A percentile compares a stretch with the other conserved stretches of the same genome.
Conservation (phyloP, 2,329 filamentous ascomycete species). For the Beauveria bassiana region DNA sequence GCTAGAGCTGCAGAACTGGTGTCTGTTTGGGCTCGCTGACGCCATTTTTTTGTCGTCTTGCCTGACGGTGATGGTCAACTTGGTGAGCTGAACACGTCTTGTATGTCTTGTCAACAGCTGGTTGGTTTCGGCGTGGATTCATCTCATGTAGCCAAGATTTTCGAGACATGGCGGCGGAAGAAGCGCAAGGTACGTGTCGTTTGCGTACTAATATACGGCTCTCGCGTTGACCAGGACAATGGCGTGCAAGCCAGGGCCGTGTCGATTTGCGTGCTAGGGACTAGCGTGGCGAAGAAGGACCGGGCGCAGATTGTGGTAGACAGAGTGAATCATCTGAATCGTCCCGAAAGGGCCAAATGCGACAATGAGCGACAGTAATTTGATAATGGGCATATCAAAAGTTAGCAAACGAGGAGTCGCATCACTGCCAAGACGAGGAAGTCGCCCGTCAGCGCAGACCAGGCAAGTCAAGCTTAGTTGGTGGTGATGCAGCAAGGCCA, state of each 20-base stretch:
- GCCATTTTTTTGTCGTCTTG: background rate
- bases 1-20: background rate
- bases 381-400: background rate
- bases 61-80: background rate
- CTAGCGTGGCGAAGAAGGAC: background rate
- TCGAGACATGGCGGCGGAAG: background rate
- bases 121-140: background rate
- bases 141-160: background rate
- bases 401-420: background rate
- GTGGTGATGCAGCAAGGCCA: background rate
- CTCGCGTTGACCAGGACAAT: background rate
- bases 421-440: background rate
- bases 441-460: conserved; percentile 8
- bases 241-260: background rate
- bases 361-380: background rate
- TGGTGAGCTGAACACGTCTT: background rate
- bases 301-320: background rate
- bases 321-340: too few relatives aligned
- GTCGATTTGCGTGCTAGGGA: background rate
- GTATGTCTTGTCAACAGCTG: background rate
- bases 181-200: background rate
- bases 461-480: conserved; percentile 2
- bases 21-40: background rate
- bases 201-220: background rate
- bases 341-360: background rate